Conservation (phyloP, 2,329 filamentous ascomycete species). For the Monilinia aucupariae region DNA sequence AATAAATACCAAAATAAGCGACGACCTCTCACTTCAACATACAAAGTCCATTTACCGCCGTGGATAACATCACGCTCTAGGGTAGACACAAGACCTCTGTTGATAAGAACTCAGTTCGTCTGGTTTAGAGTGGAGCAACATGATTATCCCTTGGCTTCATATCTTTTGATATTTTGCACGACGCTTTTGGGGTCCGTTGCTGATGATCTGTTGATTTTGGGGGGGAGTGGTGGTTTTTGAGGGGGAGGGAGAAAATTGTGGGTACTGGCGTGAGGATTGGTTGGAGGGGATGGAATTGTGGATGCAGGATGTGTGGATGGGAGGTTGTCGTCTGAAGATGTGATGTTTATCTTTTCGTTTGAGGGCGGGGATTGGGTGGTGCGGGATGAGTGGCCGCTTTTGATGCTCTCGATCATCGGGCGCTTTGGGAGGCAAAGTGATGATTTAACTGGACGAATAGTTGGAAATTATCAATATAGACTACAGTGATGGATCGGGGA, state of each 20-base stretch:
- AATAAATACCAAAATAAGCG: neutral
- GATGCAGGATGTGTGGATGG: neutral
- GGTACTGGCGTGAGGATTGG: neutral
- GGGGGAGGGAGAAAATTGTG: neutral
- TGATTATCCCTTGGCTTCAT: neutral
- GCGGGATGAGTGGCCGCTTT: neutral
- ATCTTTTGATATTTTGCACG: neutral
- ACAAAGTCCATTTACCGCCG: constrained; percentile 9
- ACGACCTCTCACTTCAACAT: neutral
- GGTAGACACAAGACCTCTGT: constrained; percentile 1
- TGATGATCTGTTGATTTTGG: neutral
- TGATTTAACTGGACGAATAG: neutral
- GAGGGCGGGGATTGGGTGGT: neutral
- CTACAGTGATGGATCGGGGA: no score
- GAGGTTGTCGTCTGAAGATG: neutral
- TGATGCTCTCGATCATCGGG: neutral
- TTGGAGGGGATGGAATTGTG: neutral
- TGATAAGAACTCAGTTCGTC: constrained; percentile 1
- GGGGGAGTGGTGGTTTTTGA: neutral
- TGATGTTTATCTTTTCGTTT: neutral
- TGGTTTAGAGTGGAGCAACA: neutral
- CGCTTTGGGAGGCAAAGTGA: neutral
- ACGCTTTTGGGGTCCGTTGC: neutral
- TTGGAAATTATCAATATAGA: neutral
- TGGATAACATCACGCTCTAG: constrained; percentile 5